Base-by-base conservation (phyloP, 176 grass and related monocot genomes). In the Oryza glaberrima region DNA sequence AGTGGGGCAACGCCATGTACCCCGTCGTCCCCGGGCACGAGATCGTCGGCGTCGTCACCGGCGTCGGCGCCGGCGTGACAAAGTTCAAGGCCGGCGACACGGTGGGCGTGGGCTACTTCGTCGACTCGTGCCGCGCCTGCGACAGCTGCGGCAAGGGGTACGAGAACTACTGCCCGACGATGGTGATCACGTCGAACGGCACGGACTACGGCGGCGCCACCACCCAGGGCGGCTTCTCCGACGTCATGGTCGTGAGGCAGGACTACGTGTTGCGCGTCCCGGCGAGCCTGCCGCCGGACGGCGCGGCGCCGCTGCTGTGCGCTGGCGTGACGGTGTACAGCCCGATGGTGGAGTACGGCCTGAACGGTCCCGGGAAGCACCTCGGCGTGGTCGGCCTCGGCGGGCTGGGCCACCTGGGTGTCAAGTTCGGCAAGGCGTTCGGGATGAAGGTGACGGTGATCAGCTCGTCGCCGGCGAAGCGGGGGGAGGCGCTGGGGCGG, bases 381-480 rank as follows among this genome's bases (percentile, higher is more conserved):
- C 86, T 91, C 0, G 89, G 89, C 38, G 88, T 90, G 23, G 84
- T 90, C 6, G 88, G 91, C 12, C 88, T 93, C 3, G 91, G 88
- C 0, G 85, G 91, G 0, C 88, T 90, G 1, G 91, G 91, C 17
- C 91, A 88, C 43, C 16, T 93, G 4, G 88, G 81, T 2, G 91
- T 93, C 51, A 93, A 90, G 84, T 90, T 93, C 26, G 88, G 67
- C 34, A 93, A 90, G 81, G 91, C 88, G 5, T 88, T 88, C 74
- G 85, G 88, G 10, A 82, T 90, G 81, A 79, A n/a, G 51, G 88
- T 93, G 72, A 93, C 91, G 0, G 85, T 90, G 1, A 88, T 90
- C 77, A 90, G 91, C 87, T 64, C 85, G 15, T 90, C 91, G 0
- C 80, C 67, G 2, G 66, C 7, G 9, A 90, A 90, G 88, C 40